These are phyloP conservation scores for Salix dunnii DNA, from an alignment of 345 rosid species.

Conservation along the genomic window DNA sequence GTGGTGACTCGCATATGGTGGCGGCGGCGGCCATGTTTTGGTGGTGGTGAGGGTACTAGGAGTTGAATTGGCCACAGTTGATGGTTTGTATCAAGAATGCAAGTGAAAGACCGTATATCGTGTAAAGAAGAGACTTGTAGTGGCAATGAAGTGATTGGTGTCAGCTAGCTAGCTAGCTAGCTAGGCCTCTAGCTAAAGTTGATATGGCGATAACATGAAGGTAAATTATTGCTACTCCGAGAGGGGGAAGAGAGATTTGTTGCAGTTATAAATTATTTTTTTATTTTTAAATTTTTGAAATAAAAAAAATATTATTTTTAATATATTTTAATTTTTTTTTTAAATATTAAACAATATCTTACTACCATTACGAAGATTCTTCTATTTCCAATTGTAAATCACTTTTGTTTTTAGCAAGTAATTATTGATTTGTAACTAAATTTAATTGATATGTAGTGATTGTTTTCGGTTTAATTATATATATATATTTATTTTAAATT, in stretches of 20 bases:
- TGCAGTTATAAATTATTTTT: too few relatives aligned
- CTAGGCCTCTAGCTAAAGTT: not conserved
- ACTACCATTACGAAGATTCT: too few relatives aligned
- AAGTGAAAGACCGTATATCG: too few relatives aligned
- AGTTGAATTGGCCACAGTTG: conserved; percentile 30
- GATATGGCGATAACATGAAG: not conserved
- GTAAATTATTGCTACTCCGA: not conserved
- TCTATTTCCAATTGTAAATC: not conserved
- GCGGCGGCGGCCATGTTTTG: conserved; percentile 13
- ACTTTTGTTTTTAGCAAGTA: not conserved
- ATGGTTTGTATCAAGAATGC: not conserved
- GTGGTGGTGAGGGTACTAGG: conserved; percentile 5
- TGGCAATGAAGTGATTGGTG: not conserved
- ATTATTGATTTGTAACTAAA: not conserved
- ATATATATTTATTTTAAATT: too few relatives aligned
- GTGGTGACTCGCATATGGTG: conserved; percentile 2
- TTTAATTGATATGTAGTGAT: too few relatives aligned
- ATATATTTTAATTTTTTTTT: too few relatives aligned
- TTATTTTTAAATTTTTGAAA: too few relatives aligned
- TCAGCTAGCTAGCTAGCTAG: not conserved
- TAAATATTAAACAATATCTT: too few relatives aligned
- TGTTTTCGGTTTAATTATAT: too few relatives aligned
- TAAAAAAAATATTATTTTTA: too few relatives aligned
- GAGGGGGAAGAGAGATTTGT: not conserved
- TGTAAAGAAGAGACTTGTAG: not conserved